These are phyloP conservation scores for Allium fistulosum DNA, from an alignment of 106 monocot genomes.

Conservation along the genomic window DNA sequence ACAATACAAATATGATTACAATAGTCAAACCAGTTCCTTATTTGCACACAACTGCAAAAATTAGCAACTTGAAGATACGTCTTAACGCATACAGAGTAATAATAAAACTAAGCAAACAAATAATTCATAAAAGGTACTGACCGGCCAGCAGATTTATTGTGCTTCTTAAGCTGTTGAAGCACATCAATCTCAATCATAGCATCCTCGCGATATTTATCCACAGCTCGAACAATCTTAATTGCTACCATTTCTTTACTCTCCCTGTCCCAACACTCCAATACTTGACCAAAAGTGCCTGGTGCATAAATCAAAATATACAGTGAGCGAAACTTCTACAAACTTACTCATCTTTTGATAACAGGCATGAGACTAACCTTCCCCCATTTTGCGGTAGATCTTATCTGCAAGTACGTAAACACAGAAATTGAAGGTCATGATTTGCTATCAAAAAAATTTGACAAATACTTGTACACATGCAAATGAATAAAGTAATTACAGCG, in stretches of 20 bases:
- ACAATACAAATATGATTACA: constrained; percentile 99
- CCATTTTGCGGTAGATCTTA: constrained; percentile 53
- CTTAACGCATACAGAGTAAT: neutral
- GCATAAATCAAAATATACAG: neutral
- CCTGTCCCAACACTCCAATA: constrained; percentile 72
- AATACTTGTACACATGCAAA: no score
- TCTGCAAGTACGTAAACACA: constrained; percentile 15
- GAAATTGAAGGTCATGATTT: constrained; percentile 13
- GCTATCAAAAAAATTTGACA: no score
- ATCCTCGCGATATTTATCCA: constrained; percentile 59
- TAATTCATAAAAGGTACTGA: constrained; percentile 7
- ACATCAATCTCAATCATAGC: constrained; percentile 77
- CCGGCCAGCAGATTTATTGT: constrained; percentile 35
- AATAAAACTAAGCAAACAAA: neutral
- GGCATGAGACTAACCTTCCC: constrained; percentile 42
- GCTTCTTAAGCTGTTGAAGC: constrained; percentile 38
- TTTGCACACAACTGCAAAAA: constrained; percentile 99
- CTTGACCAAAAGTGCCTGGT: constrained; percentile 67
- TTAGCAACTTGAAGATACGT: neutral
- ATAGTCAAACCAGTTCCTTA: constrained; percentile 99
- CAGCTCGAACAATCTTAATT: constrained; percentile 48
- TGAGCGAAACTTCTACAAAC: no score
- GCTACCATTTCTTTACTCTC: constrained; percentile 74
- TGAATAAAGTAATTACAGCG: constrained; percentile 48
- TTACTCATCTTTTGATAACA: no score